Conservation (phyloP, 306 rosid genomes). For the Aeschynomene evenia region DNA sequence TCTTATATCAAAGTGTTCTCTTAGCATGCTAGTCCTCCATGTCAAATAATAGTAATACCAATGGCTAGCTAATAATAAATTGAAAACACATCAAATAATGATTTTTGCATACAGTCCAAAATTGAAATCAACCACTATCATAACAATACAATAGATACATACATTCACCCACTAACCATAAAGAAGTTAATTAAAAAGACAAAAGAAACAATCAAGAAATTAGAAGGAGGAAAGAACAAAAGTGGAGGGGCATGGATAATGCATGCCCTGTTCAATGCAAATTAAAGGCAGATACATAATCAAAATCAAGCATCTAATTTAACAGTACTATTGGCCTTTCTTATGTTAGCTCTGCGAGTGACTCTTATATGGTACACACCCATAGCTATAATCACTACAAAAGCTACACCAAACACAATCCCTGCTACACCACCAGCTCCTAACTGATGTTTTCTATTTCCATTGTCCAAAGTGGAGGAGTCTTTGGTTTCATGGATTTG, state of each 20-base stretch:
- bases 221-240: background rate
- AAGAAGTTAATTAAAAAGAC: background rate
- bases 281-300: background rate
- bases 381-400: constrained; percentile 61
- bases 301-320: constrained; percentile 18
- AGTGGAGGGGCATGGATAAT: background rate
- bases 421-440: constrained; percentile 61
- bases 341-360: constrained; percentile 21
- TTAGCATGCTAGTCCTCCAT: no score
- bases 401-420: constrained; percentile 58
- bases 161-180: constrained; percentile 29
- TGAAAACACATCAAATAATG: background rate
- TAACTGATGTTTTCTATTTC: constrained; percentile 21
- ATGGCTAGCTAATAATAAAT: background rate
- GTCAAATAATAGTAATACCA: background rate
- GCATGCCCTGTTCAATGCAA: background rate
- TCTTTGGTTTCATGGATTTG: constrained; percentile 53
- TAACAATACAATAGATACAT: constrained; percentile 21
- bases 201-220: background rate
- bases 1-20: no score
- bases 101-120: background rate
- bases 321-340: constrained; percentile 12
- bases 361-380: constrained; percentile 50
- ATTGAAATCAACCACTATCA: constrained; percentile 14
- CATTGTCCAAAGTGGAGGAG: constrained; percentile 23